These are phyloP conservation scores for Aethionema arabicum DNA, from an alignment of 345 rosid genomes.

Conservation along the genomic window DNA sequence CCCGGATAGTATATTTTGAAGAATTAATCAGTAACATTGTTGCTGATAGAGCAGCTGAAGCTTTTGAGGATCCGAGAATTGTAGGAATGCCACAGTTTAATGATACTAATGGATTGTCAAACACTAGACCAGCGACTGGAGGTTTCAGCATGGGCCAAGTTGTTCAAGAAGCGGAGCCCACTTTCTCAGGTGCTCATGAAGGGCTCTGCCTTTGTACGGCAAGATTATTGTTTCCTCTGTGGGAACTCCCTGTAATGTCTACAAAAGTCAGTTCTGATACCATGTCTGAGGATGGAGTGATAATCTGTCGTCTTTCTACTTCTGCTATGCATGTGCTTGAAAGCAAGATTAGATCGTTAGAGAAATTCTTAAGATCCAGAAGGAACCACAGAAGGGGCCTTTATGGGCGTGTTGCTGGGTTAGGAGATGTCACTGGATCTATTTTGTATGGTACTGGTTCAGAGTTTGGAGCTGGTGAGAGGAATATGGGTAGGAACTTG, in stretches of 20 bases:
- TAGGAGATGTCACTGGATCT: conserved; percentile 89
- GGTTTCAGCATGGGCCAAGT: conserved; percentile 99
- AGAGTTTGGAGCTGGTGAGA: conserved; percentile 64
- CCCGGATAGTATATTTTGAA: conserved; percentile 81
- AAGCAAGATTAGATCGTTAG: conserved; percentile 80
- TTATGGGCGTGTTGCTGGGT: conserved; percentile 88
- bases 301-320: conserved; percentile 74
- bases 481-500: conserved; percentile 71
- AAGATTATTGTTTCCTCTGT: conserved; percentile 86
- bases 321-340: conserved; percentile 83
- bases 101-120: conserved; percentile 74
- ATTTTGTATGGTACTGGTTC: conserved; percentile 75
- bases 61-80: conserved; percentile 92
- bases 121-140: conserved; percentile 76
- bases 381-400: conserved; percentile 95
- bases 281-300: conserved; percentile 51
- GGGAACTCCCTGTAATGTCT: conserved; percentile 89
- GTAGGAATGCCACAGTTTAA: conserved; percentile 97
- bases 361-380: conserved; percentile 82
- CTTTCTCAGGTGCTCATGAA: conserved; percentile 90
- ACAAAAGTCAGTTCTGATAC: conserved; percentile 53
- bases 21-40: conserved; percentile 63
- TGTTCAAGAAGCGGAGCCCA: conserved; percentile 96
- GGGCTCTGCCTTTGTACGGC: conserved; percentile 93
- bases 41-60: conserved; percentile 94